Base-by-base conservation (phyloP, 495 filamentous ascomycete genomes). In the Schizothecium vesticola region DNA sequence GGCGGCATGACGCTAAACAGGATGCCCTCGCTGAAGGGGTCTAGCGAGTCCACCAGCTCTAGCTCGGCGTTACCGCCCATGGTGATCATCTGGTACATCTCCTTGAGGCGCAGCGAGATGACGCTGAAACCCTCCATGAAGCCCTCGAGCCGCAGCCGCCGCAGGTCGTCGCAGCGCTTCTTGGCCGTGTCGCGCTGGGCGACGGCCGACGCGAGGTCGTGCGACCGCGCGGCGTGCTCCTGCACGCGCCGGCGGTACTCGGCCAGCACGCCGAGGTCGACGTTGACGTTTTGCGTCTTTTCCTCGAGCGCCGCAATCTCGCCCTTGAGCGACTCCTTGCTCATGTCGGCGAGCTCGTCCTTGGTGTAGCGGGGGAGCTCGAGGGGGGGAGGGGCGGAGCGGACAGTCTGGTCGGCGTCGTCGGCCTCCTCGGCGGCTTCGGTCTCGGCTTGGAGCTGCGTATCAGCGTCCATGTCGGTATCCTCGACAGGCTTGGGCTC, bases 71-170 rank as follows among this genome's bases (percentile, higher is more conserved):
- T 99, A 56, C 95, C 95, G 69, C 95, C 95, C 95, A 99, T 99
- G 28, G 95, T 99, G 79, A 99, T 99, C 95, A 99, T 97, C 79
- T 98, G 95, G 81, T 99, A 99, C 95, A 99, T 99, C 78, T 99
- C 95, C 82, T 99, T 99, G 64, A 99, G 83, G 2, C 94, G 90
- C 23, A 97, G 82, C n/a, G 94, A 97, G 76, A 99, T 99, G 65
- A 86, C 89, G 76, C 89, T 89, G 81, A 98, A 98, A 26, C 96
- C 95, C 79, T 94, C 93, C 94, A 98, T 98, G 86, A 99, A 99
- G 61, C 95, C 95, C 69, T 97, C 94, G 10, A 98, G 81, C 6
- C 95, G 90, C 29, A 94, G 84, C 4, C 91, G 91, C 8, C 95
- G 90, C 59, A 98, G 88, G 58, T 97, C 93, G 74, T 98, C 94